Conservation (phyloP, 305 asterid species). For the Fraxinus ornus region DNA sequence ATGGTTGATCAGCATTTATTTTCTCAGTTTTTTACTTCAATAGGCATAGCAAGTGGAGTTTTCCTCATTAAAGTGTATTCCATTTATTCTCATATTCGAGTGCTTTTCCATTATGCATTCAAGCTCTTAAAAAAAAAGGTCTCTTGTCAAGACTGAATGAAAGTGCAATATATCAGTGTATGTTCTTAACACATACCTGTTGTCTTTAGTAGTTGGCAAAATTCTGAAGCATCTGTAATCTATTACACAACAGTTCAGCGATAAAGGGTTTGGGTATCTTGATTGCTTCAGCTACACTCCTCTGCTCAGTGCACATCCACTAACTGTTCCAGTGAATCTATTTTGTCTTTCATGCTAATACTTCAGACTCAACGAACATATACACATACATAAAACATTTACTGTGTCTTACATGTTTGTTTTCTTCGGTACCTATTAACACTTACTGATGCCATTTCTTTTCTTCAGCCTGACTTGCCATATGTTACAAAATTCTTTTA, state of each 20-base stretch:
- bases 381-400: background rate
- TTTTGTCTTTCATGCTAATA: background rate
- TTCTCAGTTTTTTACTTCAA: background rate
- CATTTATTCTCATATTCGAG: constrained; percentile 15
- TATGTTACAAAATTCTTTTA: background rate
- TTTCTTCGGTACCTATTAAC: background rate
- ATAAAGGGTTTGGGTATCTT: background rate
- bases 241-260: background rate
- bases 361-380: background rate
- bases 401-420: background rate
- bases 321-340: background rate
- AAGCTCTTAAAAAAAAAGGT: constrained; percentile 1
- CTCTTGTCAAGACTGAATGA: constrained; percentile 15
- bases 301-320: background rate
- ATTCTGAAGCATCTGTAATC: background rate
- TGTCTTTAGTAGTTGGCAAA: background rate
- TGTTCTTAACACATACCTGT: background rate
- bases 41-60: background rate
- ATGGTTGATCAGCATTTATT: background rate
- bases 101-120: constrained; percentile 13
- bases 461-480: background rate
- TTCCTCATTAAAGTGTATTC: background rate
- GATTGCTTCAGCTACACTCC: constrained; percentile 1
- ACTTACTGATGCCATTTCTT: background rate
- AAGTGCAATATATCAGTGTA: constrained; percentile 1